Evolutionary conservation across 805 yeast genomes (phyloP).

Genomic region (Starmera caribaea): DNA sequence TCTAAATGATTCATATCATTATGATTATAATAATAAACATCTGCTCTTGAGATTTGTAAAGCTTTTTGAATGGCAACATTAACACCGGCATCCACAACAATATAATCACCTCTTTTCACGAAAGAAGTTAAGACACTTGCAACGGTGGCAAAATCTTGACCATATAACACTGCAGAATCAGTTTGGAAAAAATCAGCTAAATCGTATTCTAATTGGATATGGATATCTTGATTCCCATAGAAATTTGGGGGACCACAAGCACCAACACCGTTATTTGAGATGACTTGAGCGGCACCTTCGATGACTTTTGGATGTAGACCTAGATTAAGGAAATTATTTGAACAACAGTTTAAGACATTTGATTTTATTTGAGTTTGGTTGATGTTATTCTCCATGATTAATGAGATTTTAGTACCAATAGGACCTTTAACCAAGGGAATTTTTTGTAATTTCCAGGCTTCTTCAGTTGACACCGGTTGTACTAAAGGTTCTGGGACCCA

Average conservation of each 20-base stretch:
- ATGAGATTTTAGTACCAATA: conserved; percentile 22
- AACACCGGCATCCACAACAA: conserved; percentile 77
- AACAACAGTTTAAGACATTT: conserved; percentile 53
- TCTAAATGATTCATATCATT: conserved; percentile 83
- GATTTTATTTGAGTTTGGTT: conserved; percentile 9
- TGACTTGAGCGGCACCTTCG: conserved; percentile 44
- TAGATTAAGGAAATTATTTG: conserved; percentile 63
- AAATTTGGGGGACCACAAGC: conserved; percentile 98
- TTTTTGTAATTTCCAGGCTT: conserved; percentile 51
- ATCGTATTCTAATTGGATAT: conserved; percentile 66
- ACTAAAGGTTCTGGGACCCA: conserved; percentile 91
- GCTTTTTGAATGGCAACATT: conserved; percentile 82
- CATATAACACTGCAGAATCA: conserved; percentile 75
- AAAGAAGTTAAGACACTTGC: conserved; percentile 89
- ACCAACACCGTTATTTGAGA: conserved; percentile 81
- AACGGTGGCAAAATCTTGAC: conserved; percentile 85
- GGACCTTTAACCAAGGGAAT: conserved; percentile 57
- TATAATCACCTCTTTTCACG: conserved; percentile 88
- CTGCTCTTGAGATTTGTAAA: conserved; percentile 75
- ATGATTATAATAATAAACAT: conserved; percentile 65
- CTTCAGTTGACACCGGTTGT: conserved; percentile 36
- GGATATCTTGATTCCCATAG: conserved; percentile 92
- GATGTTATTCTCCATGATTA: conserved; percentile 20
- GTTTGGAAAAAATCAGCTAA: conserved; percentile 68
- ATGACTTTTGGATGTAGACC: conserved; percentile 37